Base-by-base conservation (phyloP, 805 yeast genomes). In the Yamadazyma endophytica region DNA sequence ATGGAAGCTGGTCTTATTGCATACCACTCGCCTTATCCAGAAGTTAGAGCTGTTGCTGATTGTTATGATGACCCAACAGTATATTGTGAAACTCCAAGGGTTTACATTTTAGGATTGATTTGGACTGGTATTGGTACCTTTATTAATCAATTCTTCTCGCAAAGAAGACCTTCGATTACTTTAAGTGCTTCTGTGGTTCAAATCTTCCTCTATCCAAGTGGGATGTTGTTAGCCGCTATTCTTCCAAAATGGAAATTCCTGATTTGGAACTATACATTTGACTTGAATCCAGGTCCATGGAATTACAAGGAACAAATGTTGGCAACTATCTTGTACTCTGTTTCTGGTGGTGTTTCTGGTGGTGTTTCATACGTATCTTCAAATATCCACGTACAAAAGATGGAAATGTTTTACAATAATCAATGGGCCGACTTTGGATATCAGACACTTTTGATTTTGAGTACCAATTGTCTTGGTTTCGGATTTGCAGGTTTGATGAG, bases 21-120 rank as follows among this genome's bases (percentile, higher is more conserved):
- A 12, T 61, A 36, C 41, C 68, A 64, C 47, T 71, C 79, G 4
- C 82, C 82, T 4, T 77, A 77, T 40, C 80, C 83, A 1, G 85
- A 79, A 44, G 80, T 79, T 9, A 56, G 85, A 23, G 77, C 84
- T 7, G 71, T 79, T 13, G 76, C 77, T n/a, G 78, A 75, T 12
- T 71, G 78, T 9, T 58, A 44, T 30, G 83, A 78, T 42, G 79
- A 78, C 36, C 69, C 70, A 1, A 29, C 41, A 2, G 39, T 68
- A 21, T 73, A 76, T 0, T 67, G 62, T 22, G 77, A 73, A 37
- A 76, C 82, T 6, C 41, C 73, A 32, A 60, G 83, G 29, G 74
- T 73, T 40, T 79, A 80, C 64, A 54, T 65, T 4, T 54, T 78
- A 17, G 77, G 77, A 0, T 35, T 73, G 2, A 44, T 74, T 24